Evolutionary conservation across 768 basidiomycete genomes (phyloP).

Genomic region (Panaeolus cyanescens): DNA sequence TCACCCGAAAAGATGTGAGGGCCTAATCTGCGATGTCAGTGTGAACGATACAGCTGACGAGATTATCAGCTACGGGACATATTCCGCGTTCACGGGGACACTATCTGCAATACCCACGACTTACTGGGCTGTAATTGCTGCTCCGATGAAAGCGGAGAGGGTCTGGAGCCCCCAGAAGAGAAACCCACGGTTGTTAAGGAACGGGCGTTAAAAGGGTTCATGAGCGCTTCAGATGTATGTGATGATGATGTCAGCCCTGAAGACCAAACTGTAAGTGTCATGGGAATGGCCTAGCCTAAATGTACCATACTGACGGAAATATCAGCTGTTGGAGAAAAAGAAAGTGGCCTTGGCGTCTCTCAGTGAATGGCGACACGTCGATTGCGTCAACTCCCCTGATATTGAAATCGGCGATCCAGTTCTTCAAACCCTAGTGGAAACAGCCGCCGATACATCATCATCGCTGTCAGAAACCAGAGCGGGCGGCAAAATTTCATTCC

Average conservation of each 20-base stretch:
- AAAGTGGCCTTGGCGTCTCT: slow-evolving; percentile 69
- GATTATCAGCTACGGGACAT: slow-evolving; percentile 79
- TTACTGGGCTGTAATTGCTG: slow-evolving; percentile 77
- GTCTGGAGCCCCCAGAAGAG: slow-evolving; percentile 19
- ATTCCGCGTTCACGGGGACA: slow-evolving; percentile 81
- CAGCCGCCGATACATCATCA: background rate
- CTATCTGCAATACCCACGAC: slow-evolving; percentile 91
- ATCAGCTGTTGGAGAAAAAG: slow-evolving; percentile 68
- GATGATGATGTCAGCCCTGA: slow-evolving; percentile 41
- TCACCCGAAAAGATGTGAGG: slow-evolving; percentile 82
- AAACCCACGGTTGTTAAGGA: slow-evolving; percentile 25
- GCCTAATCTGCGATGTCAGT: background rate
- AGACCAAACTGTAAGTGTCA: slow-evolving; percentile 52
- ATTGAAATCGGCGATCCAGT: slow-evolving; percentile 65
- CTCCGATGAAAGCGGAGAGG: background rate
- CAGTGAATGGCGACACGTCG: slow-evolving; percentile 83
- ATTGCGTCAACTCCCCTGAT: slow-evolving; percentile 52
- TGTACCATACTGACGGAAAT: slow-evolving; percentile 3
- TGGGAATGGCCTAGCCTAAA: slow-evolving; percentile 5
- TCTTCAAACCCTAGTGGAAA: slow-evolving; percentile 37
- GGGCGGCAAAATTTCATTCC: slow-evolving; percentile 73
- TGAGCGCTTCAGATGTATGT: slow-evolving; percentile 65
- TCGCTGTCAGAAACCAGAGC: slow-evolving; percentile 41
- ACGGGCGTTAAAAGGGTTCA: slow-evolving; percentile 49
- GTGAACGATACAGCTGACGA: background rate